Base-by-base conservation (phyloP, 1,139 yeast species). In the Sugiyamaella novakii region DNA sequence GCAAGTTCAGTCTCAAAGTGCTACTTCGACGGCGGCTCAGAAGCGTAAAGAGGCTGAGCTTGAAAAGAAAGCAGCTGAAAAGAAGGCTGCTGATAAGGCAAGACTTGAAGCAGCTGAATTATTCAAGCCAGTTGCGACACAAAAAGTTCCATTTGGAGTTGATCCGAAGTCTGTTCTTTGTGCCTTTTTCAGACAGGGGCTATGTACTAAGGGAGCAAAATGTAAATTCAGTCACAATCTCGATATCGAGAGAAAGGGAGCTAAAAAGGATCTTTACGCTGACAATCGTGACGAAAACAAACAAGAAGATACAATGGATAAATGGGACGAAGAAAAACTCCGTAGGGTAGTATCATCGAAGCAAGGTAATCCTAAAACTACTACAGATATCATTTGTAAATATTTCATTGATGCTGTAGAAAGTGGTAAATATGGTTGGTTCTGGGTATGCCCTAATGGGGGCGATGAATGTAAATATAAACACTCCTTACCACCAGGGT, bases 381-480 rank as follows among this genome's bases (percentile, higher is more conserved):
- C 98, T 22, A 94, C 99, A 1, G 98, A 92, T 56, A 94, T 79
- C 58, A 89, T 94, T 42, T 94, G 99, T 78, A 92, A 91, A 69
- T 82, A 70, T 69, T 94, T 94, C 72, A 87, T 92, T 60, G 96
- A 89, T 54, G 98, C 98, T 0, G 98, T 94, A 54, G 98, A 94
- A 66, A 89, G 89, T 64, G 94, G 95, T 51, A 91, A 92, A 67
- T 92, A 94, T 66, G 98, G 99, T 61, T 92, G 98, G 98, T 91
- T 92, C 71, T 92, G 98, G 99, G 79, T 80, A 27, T 92, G 99
- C 74, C 99, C 98, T 30, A 87, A 87, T 61, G 92, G 92, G 35
- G 97, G 96, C 56, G 83, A 84, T 59, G 84, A 81, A 50, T 94
- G 99, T 79, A 92, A 85, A 75, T 94, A 94, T 74, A 83, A 80